phyloP scores from a whole-genome alignment of 495 filamentous ascomycete species.

The Annulohypoxylon stygium region DNA sequence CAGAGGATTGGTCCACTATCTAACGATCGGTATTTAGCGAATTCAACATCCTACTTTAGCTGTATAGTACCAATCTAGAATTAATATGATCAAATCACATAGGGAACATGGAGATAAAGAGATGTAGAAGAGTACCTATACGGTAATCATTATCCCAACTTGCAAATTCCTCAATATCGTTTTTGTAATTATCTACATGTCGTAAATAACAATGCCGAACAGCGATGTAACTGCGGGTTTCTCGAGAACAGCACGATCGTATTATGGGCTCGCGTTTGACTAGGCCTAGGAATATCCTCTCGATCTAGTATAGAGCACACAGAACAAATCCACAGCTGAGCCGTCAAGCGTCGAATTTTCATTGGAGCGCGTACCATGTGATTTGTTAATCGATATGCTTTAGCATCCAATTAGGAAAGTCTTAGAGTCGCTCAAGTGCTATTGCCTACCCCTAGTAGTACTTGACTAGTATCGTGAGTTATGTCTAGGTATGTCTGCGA shows the following conservation, averaged over 20 bases:
- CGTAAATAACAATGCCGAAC: neutral
- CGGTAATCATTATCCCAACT: too few species aligned
- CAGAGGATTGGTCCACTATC: too few species aligned
- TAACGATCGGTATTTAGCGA: too few species aligned
- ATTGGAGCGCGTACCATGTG: conserved; percentile 34
- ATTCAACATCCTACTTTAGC: too few species aligned
- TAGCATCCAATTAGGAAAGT: conserved; percentile 42
- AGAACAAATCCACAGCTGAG: neutral
- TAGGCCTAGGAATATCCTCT: neutral
- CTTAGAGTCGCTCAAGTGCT: conserved; percentile 16
- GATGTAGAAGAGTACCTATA: too few species aligned
- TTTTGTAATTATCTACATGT: neutral
- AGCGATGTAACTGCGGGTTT: neutral
- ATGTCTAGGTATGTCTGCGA: too few species aligned
- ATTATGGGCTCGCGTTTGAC: neutral
- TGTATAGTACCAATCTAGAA: too few species aligned
- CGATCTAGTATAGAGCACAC: neutral
- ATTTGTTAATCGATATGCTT: conserved; percentile 22
- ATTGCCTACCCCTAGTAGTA: neutral
- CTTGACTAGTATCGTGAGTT: neutral
- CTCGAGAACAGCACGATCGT: neutral
- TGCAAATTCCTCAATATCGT: too few species aligned
- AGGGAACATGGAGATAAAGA: too few species aligned
- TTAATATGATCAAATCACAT: too few species aligned
- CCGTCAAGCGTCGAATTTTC: conserved; percentile 9